Conservation (phyloP, 371 early-diverging fungal species). For the Syncephalastrum sp. region DNA sequence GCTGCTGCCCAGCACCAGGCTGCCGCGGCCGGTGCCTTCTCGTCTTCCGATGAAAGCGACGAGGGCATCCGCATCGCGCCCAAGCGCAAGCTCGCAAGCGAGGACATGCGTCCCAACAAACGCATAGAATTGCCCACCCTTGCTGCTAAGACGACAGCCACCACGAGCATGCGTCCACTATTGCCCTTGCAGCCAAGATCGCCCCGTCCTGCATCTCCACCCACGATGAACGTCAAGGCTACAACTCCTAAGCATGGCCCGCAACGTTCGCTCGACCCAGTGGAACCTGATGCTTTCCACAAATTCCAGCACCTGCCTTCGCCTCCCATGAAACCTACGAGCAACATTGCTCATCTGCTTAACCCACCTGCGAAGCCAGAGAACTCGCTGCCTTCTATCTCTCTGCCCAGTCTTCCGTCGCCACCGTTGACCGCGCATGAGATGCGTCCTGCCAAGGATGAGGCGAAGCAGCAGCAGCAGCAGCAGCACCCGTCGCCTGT, state of each 20-base stretch:
- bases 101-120: conserved; percentile 14
- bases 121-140: conserved; percentile 19
- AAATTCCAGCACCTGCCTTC: conserved; percentile 32
- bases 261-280: conserved; percentile 18
- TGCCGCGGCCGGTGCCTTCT: neutral
- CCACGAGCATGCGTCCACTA: conserved; percentile 21
- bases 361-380: conserved; percentile 27
- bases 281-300: conserved; percentile 41
- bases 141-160: conserved; percentile 6
- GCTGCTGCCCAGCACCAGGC: conserved; percentile 20
- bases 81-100: conserved; percentile 16
- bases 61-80: neutral
- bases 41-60: conserved; percentile 10
- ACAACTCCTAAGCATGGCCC: neutral
- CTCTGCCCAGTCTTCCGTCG: conserved; percentile 35
- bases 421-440: conserved; percentile 39
- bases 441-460: conserved; percentile 10
- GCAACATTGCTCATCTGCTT: conserved; percentile 33
- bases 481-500: conserved; percentile 13
- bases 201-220: conserved; percentile 8
- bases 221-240: conserved; percentile 7
- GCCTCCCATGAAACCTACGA: conserved; percentile 36
- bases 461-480: conserved; percentile 3
- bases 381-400: conserved; percentile 16
- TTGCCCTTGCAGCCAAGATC: conserved; percentile 14